Percentiles rank a stretch among this genome's conserved stretches.
Conservation (phyloP, 345 rosid genomes). For the Hibiscus mutabilis region DNA sequence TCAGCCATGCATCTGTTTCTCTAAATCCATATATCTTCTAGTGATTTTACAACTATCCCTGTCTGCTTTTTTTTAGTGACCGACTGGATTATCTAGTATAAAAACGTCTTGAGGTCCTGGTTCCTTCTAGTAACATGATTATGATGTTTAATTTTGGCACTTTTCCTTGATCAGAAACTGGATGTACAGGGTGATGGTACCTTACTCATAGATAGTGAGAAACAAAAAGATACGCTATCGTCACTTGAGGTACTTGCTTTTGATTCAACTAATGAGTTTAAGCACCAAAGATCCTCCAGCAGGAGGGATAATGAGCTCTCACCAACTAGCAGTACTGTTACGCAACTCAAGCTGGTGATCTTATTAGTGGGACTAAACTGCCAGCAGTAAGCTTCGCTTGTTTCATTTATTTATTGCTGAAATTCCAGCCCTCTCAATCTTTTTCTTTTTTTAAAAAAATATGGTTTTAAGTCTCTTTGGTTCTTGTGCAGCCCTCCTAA, state of each 20-base stretch:
- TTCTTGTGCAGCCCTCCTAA: neutral
- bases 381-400: constrained; percentile 29
- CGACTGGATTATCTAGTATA: neutral
- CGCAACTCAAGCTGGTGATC: constrained; percentile 57
- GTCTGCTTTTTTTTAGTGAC: neutral
- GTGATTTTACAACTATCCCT: neutral
- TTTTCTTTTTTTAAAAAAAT: neutral
- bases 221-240: constrained; percentile 43
- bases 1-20: neutral
- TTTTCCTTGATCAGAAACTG: constrained; percentile 38
- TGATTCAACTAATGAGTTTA: constrained; percentile 49
- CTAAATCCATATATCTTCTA: neutral
- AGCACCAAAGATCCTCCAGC: constrained; percentile 69
- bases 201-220: constrained; percentile 54
- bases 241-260: constrained; percentile 37
- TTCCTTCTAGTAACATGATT: neutral
- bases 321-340: constrained; percentile 48
- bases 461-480: neutral
- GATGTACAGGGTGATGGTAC: constrained; percentile 45
- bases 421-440: neutral
- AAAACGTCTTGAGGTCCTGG: neutral
- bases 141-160: constrained; percentile 16
- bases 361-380: constrained; percentile 37
- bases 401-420: neutral
- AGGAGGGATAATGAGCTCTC: constrained; percentile 75